Conservation (phyloP, 1,284 basidiomycete species). For the Sporisorium sorghi region DNA sequence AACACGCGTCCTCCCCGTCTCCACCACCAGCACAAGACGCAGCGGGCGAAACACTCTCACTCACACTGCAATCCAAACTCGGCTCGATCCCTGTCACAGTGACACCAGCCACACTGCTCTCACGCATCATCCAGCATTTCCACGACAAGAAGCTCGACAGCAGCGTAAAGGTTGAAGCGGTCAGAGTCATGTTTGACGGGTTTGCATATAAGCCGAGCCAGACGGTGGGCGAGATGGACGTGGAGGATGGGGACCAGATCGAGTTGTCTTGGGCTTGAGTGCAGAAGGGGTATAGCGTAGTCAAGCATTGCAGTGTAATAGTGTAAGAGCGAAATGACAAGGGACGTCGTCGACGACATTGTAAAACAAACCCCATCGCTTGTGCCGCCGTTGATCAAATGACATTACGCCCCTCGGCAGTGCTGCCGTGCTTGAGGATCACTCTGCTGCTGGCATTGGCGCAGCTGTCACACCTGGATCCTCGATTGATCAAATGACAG, state of each 20-base stretch:
- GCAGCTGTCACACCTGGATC: too few relatives aligned
- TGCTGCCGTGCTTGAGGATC: too few relatives aligned
- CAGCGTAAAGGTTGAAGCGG: neutral
- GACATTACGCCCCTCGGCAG: constrained; percentile 27
- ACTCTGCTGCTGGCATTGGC: too few relatives aligned
- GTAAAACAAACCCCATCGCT: too few relatives aligned
- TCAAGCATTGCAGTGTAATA: neutral
- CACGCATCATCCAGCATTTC: constrained; percentile 48
- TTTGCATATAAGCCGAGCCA: constrained; percentile 12
- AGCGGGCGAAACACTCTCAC: constrained; percentile 21
- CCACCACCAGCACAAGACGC: neutral
- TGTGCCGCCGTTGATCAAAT: constrained; percentile 25
- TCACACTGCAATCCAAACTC: constrained; percentile 42
- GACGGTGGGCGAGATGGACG: constrained; percentile 42
- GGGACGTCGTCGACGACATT: neutral
- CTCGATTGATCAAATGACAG: too few relatives aligned
- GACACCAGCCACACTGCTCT: constrained; percentile 43
- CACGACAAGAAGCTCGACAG: constrained; percentile 17
- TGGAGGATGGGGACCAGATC: constrained; percentile 47
- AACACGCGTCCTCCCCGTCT: neutral
- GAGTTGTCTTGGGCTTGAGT: constrained; percentile 27
- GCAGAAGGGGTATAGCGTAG: neutral
- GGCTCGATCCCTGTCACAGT: constrained; percentile 40
- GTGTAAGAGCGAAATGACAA: neutral
- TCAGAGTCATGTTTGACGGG: constrained; percentile 43